Base-by-base conservation (phyloP, 768 basidiomycete species). In the Pisolithus microcarpus region DNA sequence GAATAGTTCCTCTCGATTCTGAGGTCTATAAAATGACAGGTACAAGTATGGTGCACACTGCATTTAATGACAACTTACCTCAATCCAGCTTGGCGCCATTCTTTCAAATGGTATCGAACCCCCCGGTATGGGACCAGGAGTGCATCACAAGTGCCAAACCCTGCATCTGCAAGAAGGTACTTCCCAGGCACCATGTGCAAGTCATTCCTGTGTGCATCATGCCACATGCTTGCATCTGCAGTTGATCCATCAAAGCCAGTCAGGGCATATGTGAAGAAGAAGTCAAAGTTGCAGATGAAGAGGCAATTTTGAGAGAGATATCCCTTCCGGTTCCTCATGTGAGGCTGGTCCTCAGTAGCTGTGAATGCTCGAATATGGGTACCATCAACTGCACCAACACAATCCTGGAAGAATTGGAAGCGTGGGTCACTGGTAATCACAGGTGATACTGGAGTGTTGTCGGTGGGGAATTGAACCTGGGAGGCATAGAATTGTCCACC, bases 251-350 rank as follows among this genome's bases (percentile, higher is more conserved):
- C 56, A 49, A 53, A 63, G 0, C 61, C 47, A 6, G 52, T 54
- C 30, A 61, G 37, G 1, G 42, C 21, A 30, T 60, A 63, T 4
- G 28, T 47, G 28, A 54, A 60, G 2, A 38, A 28, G n/a, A 52
- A 30, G 18, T 63, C 30, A 2, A 56, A 53, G 46, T 63, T 38
- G 8, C 61, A 63, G 0, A 48, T 7, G 5, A 59, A 60, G 0
- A 63, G 47, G 6, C 51, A 58, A 8, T 63, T 63, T n/a, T 62
- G 60, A 0, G 54, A 57, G 3, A 61, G 15, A 2, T 10, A 46
- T 1, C 60, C 57, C 30, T 61, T 58, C 10, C 10, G 26, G 23
- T 62, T 59, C 2, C 34, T 18, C 50, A 58, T 54, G 9, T 50
- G 19, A 0, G 18, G n/a, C 10, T 56, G 56, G 1, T 56, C 52